Conservation (phyloP, 2,329 filamentous ascomycete genomes). For the Bretziella fagacearum region DNA sequence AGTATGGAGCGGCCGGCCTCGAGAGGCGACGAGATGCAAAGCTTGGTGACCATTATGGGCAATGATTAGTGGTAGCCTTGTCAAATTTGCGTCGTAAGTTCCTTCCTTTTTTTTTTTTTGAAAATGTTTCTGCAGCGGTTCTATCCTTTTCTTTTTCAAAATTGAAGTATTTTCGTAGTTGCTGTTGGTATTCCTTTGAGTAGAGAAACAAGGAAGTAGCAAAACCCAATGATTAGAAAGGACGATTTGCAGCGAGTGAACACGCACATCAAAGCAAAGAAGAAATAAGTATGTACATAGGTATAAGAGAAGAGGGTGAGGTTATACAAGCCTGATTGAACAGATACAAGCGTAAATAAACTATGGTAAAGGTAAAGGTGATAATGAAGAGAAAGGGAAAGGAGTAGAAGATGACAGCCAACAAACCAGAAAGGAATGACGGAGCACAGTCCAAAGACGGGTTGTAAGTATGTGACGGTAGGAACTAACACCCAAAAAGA, state of each 20-base stretch:
- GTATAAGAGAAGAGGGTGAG: not conserved
- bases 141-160: too few species aligned
- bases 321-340: not conserved
- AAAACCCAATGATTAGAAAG: not conserved
- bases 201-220: not conserved
- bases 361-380: not conserved
- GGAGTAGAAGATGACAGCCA: constrained; percentile 11
- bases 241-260: not conserved
- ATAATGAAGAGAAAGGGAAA: not conserved
- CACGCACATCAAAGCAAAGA: constrained; percentile 12
- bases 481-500: not conserved
- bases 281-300: not conserved
- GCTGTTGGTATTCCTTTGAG: too few species aligned
- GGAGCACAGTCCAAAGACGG: not conserved
- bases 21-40: constrained; percentile 43
- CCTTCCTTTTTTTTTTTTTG: too few species aligned
- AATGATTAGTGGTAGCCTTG: not conserved
- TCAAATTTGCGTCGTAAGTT: not conserved
- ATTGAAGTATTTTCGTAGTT: too few species aligned
- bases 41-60: constrained; percentile 31
- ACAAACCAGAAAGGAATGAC: constrained; percentile 4
- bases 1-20: constrained; percentile 45
- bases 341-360: not conserved
- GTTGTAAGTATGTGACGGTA: constrained; percentile 1
- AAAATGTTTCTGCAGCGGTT: too few species aligned